Base-by-base conservation (phyloP, 2,329 filamentous ascomycete genomes). In the Paramyrothecium roridum region DNA sequence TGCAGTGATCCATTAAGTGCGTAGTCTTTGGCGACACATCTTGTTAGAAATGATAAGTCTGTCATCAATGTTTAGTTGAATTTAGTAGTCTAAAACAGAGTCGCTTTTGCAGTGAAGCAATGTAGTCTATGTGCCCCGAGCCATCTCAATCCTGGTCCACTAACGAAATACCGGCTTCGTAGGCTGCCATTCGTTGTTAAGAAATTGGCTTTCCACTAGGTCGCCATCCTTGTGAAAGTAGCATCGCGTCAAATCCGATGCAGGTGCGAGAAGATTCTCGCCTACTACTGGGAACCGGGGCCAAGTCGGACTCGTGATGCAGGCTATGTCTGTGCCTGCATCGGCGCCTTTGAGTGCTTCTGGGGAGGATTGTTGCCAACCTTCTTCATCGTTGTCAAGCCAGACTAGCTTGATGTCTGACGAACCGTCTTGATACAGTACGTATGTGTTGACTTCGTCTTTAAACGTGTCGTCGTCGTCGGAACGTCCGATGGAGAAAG, bases 171-270 rank as follows among this genome's bases (percentile, higher is more conserved):
- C 10, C 26, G 26, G 10, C 10, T 30, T 30, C 26, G 26, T 30
- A 4, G 26, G 26, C 26, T 30, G 26, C 37, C 37, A 43, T 13
- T 43, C 37, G 13, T 13, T 13, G 13, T 43, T 13, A 6, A 17
- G 13, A 6, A 43, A 43, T 6, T 8, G 26, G 2, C 17, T 10
- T 21, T 51, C 49, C 26, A 51, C 49, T 3, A 51, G n/a, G 30
- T 21, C 26, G 33, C 49, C 49, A 20, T 51, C 49, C 30, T 51
- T 51, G 30, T 51, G 49, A 20, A 37, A 51, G 20, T 51, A 51
- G 19, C 49, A 51, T 3, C 49, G 49, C 8, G 12, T 51, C 33
- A 51, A 10, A 7, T 51, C 49, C 3, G 49, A 51, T 11, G 49
- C 49, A 1, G 49, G 19, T 3, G 12, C 33, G 2, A 51, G 49